Conservation (phyloP, 2,329 filamentous ascomycete genomes). For the Curvularia lunata region DNA sequence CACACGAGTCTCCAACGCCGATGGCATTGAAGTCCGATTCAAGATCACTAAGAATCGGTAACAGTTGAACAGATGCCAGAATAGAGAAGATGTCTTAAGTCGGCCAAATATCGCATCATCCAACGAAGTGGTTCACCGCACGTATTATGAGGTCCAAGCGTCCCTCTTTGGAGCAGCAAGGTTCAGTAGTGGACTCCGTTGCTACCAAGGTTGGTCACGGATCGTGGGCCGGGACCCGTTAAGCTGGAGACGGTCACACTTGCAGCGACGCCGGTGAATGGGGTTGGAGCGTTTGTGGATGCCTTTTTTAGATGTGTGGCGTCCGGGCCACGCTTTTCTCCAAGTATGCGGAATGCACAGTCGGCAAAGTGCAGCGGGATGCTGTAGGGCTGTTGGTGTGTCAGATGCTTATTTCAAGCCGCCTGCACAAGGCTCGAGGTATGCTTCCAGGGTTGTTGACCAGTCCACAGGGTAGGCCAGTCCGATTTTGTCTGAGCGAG, state of each 20-base stretch:
- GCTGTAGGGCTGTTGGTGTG: slow-evolving; percentile 44
- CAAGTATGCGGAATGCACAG: slow-evolving; percentile 20
- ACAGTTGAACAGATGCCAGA: slow-evolving; percentile 30
- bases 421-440: slow-evolving; percentile 32
- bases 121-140: slow-evolving; percentile 26
- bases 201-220: slow-evolving; percentile 22
- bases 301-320: slow-evolving; percentile 42
- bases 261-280: slow-evolving; percentile 28
- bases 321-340: slow-evolving; percentile 26
- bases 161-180: slow-evolving; percentile 17
- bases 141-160: slow-evolving; percentile 30
- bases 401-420: slow-evolving; percentile 49
- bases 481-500: background rate
- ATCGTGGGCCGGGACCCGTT: slow-evolving; percentile 21
- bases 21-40: slow-evolving; percentile 15
- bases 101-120: slow-evolving; percentile 35
- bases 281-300: slow-evolving; percentile 22
- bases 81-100: slow-evolving; percentile 35
- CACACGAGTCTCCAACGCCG: slow-evolving; percentile 20
- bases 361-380: slow-evolving; percentile 29
- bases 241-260: slow-evolving; percentile 23
- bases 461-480: slow-evolving; percentile 4
- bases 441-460: slow-evolving; percentile 13
- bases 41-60: slow-evolving; percentile 29
- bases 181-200: slow-evolving; percentile 12